Conservation (phyloP, 805 yeast genomes). For the Ogataea populi-albae region DNA sequence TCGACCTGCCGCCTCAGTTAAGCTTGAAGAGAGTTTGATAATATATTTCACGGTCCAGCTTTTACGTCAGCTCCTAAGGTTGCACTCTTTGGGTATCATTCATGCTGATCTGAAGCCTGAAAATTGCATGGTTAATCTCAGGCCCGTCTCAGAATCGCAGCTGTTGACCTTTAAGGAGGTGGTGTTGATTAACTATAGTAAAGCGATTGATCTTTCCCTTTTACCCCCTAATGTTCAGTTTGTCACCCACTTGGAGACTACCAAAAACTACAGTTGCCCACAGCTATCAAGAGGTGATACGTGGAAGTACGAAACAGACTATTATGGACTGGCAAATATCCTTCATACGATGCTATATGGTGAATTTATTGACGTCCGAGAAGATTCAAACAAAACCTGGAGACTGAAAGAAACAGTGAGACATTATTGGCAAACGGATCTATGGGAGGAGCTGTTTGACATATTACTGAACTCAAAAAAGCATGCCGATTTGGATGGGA, state of each 20-base stretch:
- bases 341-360: conserved; percentile 76
- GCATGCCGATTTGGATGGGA: conserved; percentile 3
- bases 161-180: conserved; percentile 21
- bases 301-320: conserved; percentile 82
- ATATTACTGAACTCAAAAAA: conserved; percentile 54
- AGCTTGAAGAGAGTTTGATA: conserved; percentile 56
- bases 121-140: conserved; percentile 72
- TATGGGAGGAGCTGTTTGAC: conserved; percentile 71
- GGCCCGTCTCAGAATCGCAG: conserved; percentile 19
- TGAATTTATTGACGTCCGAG: conserved; percentile 44
- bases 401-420: conserved; percentile 49
- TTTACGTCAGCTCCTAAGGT: conserved; percentile 50
- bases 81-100: conserved; percentile 66
- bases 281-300: conserved; percentile 58
- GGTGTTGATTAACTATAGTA: conserved; percentile 71
- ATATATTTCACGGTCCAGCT: conserved; percentile 66
- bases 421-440: conserved; percentile 69
- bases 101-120: conserved; percentile 89
- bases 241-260: conserved; percentile 56
- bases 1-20: conserved; percentile 29
- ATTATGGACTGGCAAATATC: conserved; percentile 75
- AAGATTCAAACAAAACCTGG: conserved; percentile 21
- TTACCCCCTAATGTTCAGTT: conserved; percentile 53
- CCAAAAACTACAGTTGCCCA: conserved; percentile 63
- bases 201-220: conserved; percentile 67